These are phyloP conservation scores for Chrysosphaeria jannelii DNA, from an alignment of 2,329 filamentous ascomycete species.

Conservation along the genomic window DNA sequence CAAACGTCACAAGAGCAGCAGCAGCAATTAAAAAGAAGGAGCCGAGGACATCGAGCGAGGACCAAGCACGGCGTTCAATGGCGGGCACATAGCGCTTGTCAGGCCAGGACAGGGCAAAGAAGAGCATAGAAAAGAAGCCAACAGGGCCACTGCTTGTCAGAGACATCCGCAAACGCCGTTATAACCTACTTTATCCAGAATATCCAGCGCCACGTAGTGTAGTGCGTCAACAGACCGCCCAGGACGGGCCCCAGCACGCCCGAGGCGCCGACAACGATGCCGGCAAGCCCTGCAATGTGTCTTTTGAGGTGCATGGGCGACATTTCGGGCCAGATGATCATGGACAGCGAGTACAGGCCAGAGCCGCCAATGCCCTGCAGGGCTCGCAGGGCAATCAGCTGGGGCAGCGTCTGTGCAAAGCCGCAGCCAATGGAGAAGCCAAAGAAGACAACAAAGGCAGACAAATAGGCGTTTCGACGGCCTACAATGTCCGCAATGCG, in stretches of 20 bases:
- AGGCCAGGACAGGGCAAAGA: constrained; percentile 22
- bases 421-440: constrained; percentile 25
- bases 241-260: constrained; percentile 21
- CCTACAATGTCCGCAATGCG: constrained; percentile 23
- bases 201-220: constrained; percentile 20
- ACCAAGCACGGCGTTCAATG: constrained; percentile 13
- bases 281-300: constrained; percentile 16
- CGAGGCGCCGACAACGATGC: constrained; percentile 16
- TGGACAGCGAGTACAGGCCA: constrained; percentile 23
- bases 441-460: constrained; percentile 21
- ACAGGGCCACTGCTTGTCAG: constrained; percentile 16
- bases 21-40: constrained; percentile 21
- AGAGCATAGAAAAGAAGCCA: constrained; percentile 13
- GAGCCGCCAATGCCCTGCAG: constrained; percentile 21
- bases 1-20: constrained; percentile 23
- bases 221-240: constrained; percentile 19
- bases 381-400: constrained; percentile 18
- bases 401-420: constrained; percentile 12
- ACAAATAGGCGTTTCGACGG: constrained; percentile 18
- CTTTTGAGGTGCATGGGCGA: constrained; percentile 12
- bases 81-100: constrained; percentile 11
- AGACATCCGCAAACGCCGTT: neutral
- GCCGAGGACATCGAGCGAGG: constrained; percentile 20
- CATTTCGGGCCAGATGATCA: constrained; percentile 22
- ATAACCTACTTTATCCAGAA: constrained; percentile 26